These are phyloP conservation scores for Stephanodiscus minutulus DNA, from an alignment of 108 stramenopile species.

Conservation along the genomic window DNA sequence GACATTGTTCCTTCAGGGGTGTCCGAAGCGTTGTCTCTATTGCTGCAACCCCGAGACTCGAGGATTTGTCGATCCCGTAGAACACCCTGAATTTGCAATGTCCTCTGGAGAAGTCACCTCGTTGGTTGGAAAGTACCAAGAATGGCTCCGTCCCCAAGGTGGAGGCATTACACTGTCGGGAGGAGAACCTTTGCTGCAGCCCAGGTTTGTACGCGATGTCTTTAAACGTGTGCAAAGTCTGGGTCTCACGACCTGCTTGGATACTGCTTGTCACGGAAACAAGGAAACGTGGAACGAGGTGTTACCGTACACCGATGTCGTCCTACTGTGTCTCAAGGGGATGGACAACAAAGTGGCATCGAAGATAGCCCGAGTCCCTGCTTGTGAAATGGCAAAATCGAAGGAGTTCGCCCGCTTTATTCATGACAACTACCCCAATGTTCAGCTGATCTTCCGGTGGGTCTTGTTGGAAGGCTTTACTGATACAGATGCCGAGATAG, in stretches of 20 bases:
- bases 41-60: conserved; percentile 76
- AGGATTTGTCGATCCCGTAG: conserved; percentile 45
- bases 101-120: conserved; percentile 52
- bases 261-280: conserved; percentile 67
- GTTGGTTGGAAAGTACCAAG: conserved; percentile 49
- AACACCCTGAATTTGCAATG: conserved; percentile 59
- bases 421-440: conserved; percentile 53
- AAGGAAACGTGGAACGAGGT: conserved; percentile 52
- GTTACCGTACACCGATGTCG: conserved; percentile 56
- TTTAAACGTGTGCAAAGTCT: conserved; percentile 47
- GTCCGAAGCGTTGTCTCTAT: conserved; percentile 61
- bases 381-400: conserved; percentile 39
- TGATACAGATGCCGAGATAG: conserved; percentile 59
- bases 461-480: conserved; percentile 64
- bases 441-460: conserved; percentile 58
- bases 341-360: conserved; percentile 65
- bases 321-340: conserved; percentile 65
- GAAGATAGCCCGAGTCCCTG: conserved; percentile 44
- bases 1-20: conserved; percentile 67
- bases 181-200: conserved; percentile 64
- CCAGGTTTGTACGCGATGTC: conserved; percentile 56
- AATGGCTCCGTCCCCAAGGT: conserved; percentile 52
- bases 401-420: conserved; percentile 61
- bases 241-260: conserved; percentile 69
- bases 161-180: conserved; percentile 70